phyloP scores from a whole-genome alignment of 805 yeast species.

The Teunomyces lycoperdinae region DNA sequence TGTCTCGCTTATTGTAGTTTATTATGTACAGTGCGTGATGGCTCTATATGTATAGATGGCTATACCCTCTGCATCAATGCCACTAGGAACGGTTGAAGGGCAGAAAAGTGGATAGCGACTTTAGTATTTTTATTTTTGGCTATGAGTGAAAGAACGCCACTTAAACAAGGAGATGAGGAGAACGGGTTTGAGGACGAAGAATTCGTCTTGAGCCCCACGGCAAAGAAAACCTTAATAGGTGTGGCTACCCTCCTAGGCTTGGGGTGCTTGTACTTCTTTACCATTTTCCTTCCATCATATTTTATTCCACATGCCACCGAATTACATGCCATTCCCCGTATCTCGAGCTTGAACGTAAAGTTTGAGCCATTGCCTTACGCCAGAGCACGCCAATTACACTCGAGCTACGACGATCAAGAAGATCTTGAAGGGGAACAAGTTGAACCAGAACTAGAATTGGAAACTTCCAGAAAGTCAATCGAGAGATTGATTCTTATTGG shows the following conservation, averaged over 20 bases:
- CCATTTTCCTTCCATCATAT: conserved; percentile 29
- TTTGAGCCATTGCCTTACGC: conserved; percentile 24
- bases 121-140: too few relatives aligned
- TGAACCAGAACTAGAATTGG: neutral
- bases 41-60: neutral
- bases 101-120: neutral
- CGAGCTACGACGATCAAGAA: conserved; percentile 7
- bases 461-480: conserved; percentile 8
- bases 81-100: neutral
- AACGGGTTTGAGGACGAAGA: conserved; percentile 17
- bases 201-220: conserved; percentile 8
- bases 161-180: conserved; percentile 13
- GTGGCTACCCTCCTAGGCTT: conserved; percentile 12
- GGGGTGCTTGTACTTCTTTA: conserved; percentile 25
- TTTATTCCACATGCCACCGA: conserved; percentile 33
- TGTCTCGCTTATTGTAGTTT: neutral
- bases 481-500: conserved; percentile 71
- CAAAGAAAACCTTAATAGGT: conserved; percentile 14
- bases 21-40: neutral
- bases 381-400: conserved; percentile 14
- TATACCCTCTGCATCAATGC: neutral
- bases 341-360: conserved; percentile 21
- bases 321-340: conserved; percentile 23
- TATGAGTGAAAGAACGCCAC: conserved; percentile 13
- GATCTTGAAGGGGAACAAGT: conserved; percentile 6